Evolutionary conservation across 2,329 filamentous ascomycete genomes (phyloP).

Genomic region (Cladosporium sp.): DNA sequence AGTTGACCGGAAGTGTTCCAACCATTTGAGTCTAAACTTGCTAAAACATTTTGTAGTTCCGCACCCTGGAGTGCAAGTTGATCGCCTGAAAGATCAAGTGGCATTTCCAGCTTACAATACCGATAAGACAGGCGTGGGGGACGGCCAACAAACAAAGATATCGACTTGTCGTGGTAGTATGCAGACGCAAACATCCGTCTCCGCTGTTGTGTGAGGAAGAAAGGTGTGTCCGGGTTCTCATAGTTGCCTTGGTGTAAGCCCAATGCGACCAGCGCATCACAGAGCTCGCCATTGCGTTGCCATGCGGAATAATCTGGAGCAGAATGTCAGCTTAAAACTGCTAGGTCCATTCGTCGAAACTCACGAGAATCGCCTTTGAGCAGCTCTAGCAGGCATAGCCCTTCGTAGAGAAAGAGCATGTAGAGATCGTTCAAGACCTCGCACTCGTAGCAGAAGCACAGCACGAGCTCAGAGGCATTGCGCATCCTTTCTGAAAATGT

Average conservation of each 20-base stretch:
- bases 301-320: conserved; percentile 26
- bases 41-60: conserved; percentile 37
- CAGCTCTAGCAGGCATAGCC: conserved; percentile 29
- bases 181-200: conserved; percentile 29
- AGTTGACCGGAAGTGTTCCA: conserved; percentile 49
- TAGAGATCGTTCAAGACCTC: conserved; percentile 33
- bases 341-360: neutral
- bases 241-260: conserved; percentile 33
- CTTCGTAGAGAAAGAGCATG: conserved; percentile 31
- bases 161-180: conserved; percentile 31
- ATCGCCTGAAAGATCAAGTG: conserved; percentile 52
- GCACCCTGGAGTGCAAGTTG: conserved; percentile 44
- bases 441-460: conserved; percentile 33
- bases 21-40: conserved; percentile 44
- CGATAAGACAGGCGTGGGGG: conserved; percentile 48
- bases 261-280: conserved; percentile 31
- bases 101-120: conserved; percentile 52
- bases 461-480: conserved; percentile 30
- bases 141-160: conserved; percentile 38
- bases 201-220: conserved; percentile 30
- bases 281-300: conserved; percentile 33
- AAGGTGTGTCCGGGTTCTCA: conserved; percentile 28
- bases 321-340: neutral
- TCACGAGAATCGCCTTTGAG: conserved; percentile 28
- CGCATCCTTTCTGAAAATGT: conserved; percentile 45